Evolutionary conservation across 208 protist species (phyloP).

Genomic region (Lotmaria passim): DNA sequence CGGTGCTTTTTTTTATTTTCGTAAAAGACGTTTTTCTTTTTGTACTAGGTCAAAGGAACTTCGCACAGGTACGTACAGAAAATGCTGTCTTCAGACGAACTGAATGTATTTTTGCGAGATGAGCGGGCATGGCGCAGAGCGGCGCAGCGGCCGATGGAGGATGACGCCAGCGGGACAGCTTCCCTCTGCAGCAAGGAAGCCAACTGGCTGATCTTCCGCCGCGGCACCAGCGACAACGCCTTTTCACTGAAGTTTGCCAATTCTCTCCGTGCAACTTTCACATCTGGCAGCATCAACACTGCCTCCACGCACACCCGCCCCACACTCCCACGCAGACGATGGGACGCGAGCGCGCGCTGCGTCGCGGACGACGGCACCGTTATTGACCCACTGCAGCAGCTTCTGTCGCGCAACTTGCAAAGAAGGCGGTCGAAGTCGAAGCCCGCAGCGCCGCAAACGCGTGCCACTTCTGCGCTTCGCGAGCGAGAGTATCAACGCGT

Average conservation of each 20-base stretch:
- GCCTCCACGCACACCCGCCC: not conserved
- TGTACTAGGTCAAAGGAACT: no score
- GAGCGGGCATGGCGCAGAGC: conserved; percentile 54
- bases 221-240: conserved; percentile 50
- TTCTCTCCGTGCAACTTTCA: conserved; percentile 18
- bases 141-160: conserved; percentile 22
- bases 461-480: not conserved
- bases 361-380: not conserved
- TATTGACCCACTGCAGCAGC: conserved; percentile 22
- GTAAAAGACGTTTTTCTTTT: no score
- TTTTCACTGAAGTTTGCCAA: conserved; percentile 41
- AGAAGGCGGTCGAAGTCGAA: not conserved
- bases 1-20: not conserved
- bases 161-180: not conserved
- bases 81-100: conserved; percentile 15
- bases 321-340: conserved; percentile 1
- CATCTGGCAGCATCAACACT: conserved; percentile 9
- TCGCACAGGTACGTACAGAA: not conserved
- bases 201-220: conserved; percentile 54
- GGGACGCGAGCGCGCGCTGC: conserved; percentile 20
- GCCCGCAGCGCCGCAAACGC: not conserved
- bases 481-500: not conserved
- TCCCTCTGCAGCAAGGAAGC: conserved; percentile 20
- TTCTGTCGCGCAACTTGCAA: conserved; percentile 25
- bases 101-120: conserved; percentile 59